These are phyloP conservation scores for Thozetella sp. DNA, from an alignment of 495 filamentous ascomycete genomes.

Conservation along the genomic window DNA sequence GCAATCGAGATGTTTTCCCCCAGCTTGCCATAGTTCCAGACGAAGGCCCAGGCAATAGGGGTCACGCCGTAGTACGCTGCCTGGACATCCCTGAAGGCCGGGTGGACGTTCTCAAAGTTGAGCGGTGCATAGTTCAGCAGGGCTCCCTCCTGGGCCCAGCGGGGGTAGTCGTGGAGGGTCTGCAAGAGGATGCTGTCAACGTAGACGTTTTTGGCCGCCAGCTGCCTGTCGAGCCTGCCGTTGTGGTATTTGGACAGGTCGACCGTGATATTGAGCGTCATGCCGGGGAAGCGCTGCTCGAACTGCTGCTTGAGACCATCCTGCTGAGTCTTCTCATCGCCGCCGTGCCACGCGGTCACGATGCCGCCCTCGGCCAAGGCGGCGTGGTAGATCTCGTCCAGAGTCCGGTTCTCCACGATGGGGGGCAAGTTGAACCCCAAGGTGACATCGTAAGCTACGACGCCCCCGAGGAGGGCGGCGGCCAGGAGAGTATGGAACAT, in stretches of 20 bases:
- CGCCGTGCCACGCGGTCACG: constrained; percentile 28
- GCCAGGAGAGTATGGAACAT: background rate
- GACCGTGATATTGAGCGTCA: constrained; percentile 35
- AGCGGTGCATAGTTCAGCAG: constrained; percentile 30
- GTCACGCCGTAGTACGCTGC: background rate
- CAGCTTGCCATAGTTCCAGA: constrained; percentile 22
- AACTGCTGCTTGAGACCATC: constrained; percentile 24
- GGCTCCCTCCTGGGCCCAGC: constrained; percentile 32
- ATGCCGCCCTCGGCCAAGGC: constrained; percentile 30
- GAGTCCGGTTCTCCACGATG: constrained; percentile 27
- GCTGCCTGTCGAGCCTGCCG: constrained; percentile 27
- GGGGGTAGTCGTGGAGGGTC: constrained; percentile 35
- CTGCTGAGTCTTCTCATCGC: constrained; percentile 31
- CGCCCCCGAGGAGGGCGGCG: constrained; percentile 1
- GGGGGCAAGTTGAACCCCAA: constrained; percentile 10
- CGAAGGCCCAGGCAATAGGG: background rate
- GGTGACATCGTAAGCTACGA: constrained; percentile 11
- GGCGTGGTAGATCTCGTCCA: constrained; percentile 35
- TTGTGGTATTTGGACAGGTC: constrained; percentile 40
- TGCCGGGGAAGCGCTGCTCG: constrained; percentile 30
- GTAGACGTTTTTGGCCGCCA: constrained; percentile 23
- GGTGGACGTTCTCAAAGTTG: constrained; percentile 24
- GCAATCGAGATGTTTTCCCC: constrained; percentile 12
- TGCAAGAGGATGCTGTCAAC: constrained; percentile 32
- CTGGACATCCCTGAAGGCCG: constrained; percentile 24